Conservation (phyloP, 345 rosid genomes). For the Alliaria petiolata region DNA sequence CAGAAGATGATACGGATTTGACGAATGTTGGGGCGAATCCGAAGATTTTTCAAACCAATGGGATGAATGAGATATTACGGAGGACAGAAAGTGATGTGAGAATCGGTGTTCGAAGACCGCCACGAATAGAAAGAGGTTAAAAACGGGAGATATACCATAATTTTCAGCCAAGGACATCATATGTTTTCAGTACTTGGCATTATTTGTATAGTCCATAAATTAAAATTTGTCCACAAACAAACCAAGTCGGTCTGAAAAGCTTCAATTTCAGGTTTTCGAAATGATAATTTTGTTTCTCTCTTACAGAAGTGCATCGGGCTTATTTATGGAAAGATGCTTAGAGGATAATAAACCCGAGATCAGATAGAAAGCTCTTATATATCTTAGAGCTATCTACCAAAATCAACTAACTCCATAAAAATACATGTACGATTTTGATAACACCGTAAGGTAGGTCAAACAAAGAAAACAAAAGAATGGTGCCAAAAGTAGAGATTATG, state of each 20-base stretch:
- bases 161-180: neutral
- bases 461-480: no score
- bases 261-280: conserved; percentile 17
- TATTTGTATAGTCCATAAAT: conserved; percentile 13
- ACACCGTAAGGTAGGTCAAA: no score
- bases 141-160: neutral
- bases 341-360: no score
- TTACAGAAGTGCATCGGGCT: no score
- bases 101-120: conserved; percentile 29
- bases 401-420: no score
- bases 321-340: no score
- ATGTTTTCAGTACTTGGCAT: neutral
- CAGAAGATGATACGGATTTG: conserved; percentile 8
- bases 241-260: neutral
- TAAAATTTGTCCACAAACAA: neutral
- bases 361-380: no score
- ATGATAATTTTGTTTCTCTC: conserved; percentile 11
- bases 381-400: no score
- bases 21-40: conserved; percentile 26
- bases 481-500: neutral
- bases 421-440: no score
- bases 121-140: conserved; percentile 33
- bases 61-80: conserved; percentile 37
- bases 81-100: conserved; percentile 30
- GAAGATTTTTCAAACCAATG: conserved; percentile 27